Evolutionary conservation across 2,329 filamentous ascomycete species (phyloP), one percentile per base, ranked within the genome.

Genomic region (Nemania sp.): DNA sequence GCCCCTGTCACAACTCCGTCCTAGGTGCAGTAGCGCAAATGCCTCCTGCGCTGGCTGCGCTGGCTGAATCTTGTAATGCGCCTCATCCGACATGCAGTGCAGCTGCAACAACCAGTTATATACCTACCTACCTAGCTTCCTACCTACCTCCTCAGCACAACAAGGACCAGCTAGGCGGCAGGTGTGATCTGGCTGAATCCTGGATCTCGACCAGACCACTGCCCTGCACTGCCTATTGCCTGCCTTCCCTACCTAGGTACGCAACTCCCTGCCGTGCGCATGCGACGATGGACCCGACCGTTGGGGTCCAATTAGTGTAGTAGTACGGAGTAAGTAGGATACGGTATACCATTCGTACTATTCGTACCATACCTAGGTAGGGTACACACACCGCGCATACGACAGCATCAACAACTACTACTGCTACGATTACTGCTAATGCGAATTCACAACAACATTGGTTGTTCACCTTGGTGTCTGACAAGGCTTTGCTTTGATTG

Each of bases 281-380:
- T 41, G 51, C 52, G 43, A 45, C 13, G 45, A 55, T 43, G 63
- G 53, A 62, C 62, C 66, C 58, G 66, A 66, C 53, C 15, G 57
- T 62, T 68, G 66, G 66, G 66, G 66, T 59, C 62, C 53, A 56
- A 55, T 47, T 27, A 57, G 38, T 15, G 38, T 41, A 41, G 38
- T 41, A 15, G 38, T 41, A 18, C n/a, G n/a, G n/a, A n/a, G n/a
- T n/a, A n/a, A n/a, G n/a, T n/a, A n/a, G n/a, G n/a, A n/a, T 41
- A 41, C 38, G 15, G 38, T 15, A 41, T 41, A 10, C 38, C 18
- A 54, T n/a, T n/a, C n/a, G n/a, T n/a, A n/a, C n/a, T n/a, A n/a
- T n/a, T n/a, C n/a, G n/a, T 26, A 53, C 24, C 13, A 7, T 54
- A 54, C 51, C 29, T 32, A 35, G 32, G 32, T 35, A 32, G 32